Evolutionary conservation across 148 eudicot genomes (phyloP).

Genomic region (Rhododendron vialii): DNA sequence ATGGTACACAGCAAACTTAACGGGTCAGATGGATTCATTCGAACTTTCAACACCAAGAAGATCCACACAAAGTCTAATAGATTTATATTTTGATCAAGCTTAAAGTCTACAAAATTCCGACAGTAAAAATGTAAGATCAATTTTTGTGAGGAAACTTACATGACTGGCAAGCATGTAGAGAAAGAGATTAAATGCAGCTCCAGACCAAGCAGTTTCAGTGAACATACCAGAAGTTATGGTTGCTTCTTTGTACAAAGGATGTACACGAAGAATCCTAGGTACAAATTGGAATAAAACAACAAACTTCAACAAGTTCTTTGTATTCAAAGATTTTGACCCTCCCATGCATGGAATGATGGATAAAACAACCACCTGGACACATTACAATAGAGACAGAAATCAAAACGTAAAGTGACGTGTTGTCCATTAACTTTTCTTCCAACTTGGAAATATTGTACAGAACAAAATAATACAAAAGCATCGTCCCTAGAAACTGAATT

Average conservation of each 20-base stretch:
- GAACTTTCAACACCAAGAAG: not conserved
- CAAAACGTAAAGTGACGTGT: not conserved
- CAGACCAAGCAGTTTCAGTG: conserved; percentile 95
- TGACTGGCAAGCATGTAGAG: conserved; percentile 99
- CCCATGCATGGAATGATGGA: conserved; percentile 47
- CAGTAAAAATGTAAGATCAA: not conserved
- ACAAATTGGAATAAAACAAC: conserved; percentile 72
- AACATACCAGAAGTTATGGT: conserved; percentile 86
- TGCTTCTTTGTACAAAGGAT: conserved; percentile 75
- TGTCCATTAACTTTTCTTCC: not conserved
- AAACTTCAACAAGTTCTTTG: conserved; percentile 68
- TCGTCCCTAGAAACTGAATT: not conserved
- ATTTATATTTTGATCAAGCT: not conserved
- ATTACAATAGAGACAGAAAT: not conserved
- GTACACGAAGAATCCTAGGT: conserved; percentile 72
- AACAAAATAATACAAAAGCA: not conserved
- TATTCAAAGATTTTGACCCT: conserved; percentile 60
- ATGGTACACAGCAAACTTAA: not conserved
- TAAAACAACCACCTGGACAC: conserved; percentile 58
- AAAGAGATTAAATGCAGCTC: conserved; percentile 87
- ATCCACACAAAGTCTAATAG: not conserved
- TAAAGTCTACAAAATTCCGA: not conserved
- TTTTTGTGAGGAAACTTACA: conserved; percentile 44
- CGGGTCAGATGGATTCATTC: not conserved
- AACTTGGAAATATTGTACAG: not conserved